phyloP scores from a whole-genome alignment of 768 basidiomycete species.

The Termitomyces sp. region DNA sequence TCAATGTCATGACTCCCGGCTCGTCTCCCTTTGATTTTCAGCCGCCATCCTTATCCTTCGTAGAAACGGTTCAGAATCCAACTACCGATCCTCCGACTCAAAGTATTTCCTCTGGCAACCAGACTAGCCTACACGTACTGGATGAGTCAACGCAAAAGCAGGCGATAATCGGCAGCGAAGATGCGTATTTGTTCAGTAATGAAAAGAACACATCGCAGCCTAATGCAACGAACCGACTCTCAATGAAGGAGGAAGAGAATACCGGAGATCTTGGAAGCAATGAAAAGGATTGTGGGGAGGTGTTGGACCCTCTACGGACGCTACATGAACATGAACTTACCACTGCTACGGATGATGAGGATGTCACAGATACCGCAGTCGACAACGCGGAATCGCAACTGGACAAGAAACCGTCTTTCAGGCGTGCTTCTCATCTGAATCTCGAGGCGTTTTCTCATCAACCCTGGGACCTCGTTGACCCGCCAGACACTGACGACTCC shows the following conservation, averaged over 20 bases:
- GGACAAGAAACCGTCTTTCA: constrained; percentile 23
- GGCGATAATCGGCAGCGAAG: constrained; percentile 19
- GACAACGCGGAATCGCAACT: constrained; percentile 19
- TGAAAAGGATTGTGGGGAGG: constrained; percentile 3
- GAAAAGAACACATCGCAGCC: constrained; percentile 2
- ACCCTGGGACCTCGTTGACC: constrained; percentile 59
- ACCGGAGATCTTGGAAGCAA: not conserved
- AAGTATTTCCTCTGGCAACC: not conserved
- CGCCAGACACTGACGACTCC: constrained; percentile 36
- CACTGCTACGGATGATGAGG: constrained; percentile 18
- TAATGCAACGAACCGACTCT: not conserved
- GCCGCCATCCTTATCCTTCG: not conserved
- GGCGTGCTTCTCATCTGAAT: constrained; percentile 40
- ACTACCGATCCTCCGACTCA: not conserved
- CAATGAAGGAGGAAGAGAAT: not conserved
- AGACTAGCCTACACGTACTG: not conserved
- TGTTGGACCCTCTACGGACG: constrained; percentile 6
- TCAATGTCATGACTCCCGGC: constrained; percentile 21
- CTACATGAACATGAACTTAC: constrained; percentile 10
- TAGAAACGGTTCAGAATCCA: constrained; percentile 1
- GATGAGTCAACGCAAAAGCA: constrained; percentile 17
- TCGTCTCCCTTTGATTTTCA: constrained; percentile 1
- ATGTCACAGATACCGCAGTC: constrained; percentile 20
- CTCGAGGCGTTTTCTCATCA: constrained; percentile 50
- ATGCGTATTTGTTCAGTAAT: not conserved